Evolutionary conservation across 2,329 filamentous ascomycete species (phyloP).

Genomic region (Xylaria sp.): DNA sequence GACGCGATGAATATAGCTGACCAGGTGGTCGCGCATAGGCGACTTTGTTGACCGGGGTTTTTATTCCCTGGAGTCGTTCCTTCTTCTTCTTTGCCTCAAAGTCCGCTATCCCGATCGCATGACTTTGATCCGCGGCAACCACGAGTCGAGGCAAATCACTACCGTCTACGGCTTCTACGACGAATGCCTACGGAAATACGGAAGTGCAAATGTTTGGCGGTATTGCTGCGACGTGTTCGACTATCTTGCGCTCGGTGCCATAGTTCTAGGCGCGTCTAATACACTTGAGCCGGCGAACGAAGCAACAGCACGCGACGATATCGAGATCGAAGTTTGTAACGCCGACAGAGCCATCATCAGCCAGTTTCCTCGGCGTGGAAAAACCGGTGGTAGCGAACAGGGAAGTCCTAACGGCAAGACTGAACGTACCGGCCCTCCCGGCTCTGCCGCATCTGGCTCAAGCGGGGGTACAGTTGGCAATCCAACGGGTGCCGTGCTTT

Average conservation of each 20-base stretch:
- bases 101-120: constrained; percentile 97
- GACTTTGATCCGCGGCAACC: constrained; percentile 93
- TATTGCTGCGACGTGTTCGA: constrained; percentile 99
- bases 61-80: constrained; percentile 96
- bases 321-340: constrained; percentile 94
- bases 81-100: constrained; percentile 94
- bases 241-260: constrained; percentile 89
- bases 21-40: constrained; percentile 60
- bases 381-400: constrained; percentile 41
- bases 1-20: constrained; percentile 27
- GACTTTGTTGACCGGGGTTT: constrained; percentile 98
- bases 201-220: constrained; percentile 94
- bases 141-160: constrained; percentile 96
- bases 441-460: constrained; percentile 79
- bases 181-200: constrained; percentile 95
- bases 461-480: constrained; percentile 72
- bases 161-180: constrained; percentile 99
- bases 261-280: constrained; percentile 87
- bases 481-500: constrained; percentile 85
- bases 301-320: constrained; percentile 62
- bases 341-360: constrained; percentile 82
- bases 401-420: constrained; percentile 53
- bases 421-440: constrained; percentile 74
- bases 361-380: constrained; percentile 64
- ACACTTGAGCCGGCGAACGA: constrained; percentile 63